phyloP scores from a whole-genome alignment of 2,329 filamentous ascomycete species.

The Aspergillus hiratsukae region DNA sequence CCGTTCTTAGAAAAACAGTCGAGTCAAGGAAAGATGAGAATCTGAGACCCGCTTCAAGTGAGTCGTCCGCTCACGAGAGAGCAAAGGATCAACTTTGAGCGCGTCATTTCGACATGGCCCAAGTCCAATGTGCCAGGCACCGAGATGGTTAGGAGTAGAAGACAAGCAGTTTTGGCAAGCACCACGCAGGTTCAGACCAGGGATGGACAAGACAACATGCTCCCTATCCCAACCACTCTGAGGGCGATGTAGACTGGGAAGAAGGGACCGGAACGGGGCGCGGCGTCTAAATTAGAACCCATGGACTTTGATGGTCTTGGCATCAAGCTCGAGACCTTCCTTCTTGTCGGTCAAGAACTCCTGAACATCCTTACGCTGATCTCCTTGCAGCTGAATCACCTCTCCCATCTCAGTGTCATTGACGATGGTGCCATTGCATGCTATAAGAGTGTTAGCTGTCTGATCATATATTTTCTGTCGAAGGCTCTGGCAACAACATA shows the following conservation, averaged over 20 bases:
- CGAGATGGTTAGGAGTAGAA: constrained; percentile 22
- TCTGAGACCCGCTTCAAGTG: constrained; percentile 19
- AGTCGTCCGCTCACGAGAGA: constrained; percentile 16
- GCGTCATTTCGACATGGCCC: constrained; percentile 29
- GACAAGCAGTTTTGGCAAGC: constrained; percentile 15
- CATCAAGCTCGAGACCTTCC: constrained; percentile 86
- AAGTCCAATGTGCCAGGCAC: constrained; percentile 28
- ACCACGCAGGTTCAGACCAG: constrained; percentile 20
- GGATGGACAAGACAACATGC: constrained; percentile 24
- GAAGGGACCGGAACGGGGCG: constrained; percentile 41
- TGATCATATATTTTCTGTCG: neutral
- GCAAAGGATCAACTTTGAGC: constrained; percentile 19
- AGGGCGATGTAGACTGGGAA: constrained; percentile 36
- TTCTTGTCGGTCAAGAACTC: constrained; percentile 97
- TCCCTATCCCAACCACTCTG: constrained; percentile 36
- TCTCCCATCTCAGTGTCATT: constrained; percentile 94
- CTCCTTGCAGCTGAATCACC: constrained; percentile 98
- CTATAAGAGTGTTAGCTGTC: constrained; percentile 42
- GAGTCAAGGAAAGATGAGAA: constrained; percentile 14
- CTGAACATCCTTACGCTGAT: constrained; percentile 98
- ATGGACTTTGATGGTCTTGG: constrained; percentile 87
- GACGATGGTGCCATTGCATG: constrained; percentile 99
- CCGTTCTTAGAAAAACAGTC: constrained; percentile 26
- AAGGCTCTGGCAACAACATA: constrained; percentile 41
- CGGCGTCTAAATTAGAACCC: constrained; percentile 46